A percentile compares a stretch with the other conserved stretches of the same genome.
Evolutionary conservation across 2,329 filamentous ascomycete species (phyloP).

Genomic region (Hypoxylon sp.): DNA sequence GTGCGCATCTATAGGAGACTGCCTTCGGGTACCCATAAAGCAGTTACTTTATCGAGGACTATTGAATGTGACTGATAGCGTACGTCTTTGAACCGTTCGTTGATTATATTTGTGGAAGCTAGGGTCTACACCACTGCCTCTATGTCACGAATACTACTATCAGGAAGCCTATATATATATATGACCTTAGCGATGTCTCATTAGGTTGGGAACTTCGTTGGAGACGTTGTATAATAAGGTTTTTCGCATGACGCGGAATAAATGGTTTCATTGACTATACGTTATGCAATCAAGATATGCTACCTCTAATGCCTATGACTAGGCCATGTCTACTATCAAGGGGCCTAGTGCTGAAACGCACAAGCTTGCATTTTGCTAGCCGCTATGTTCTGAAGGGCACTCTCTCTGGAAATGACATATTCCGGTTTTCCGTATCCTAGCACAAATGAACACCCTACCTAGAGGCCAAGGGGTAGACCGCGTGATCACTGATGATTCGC

Average conservation of each 20-base stretch:
- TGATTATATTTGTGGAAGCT: too few relatives aligned
- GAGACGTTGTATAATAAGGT: too few relatives aligned
- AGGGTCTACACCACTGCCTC: too few relatives aligned
- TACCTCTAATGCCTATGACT: slow-evolving; percentile 24
- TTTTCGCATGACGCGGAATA: not conserved
- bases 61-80: too few relatives aligned
- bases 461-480: slow-evolving; percentile 22
- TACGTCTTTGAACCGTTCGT: too few relatives aligned
- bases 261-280: slow-evolving; percentile 31
- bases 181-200: too few relatives aligned
- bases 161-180: too few relatives aligned
- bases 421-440: slow-evolving; percentile 43
- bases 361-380: slow-evolving; percentile 27
- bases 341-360: slow-evolving; percentile 15
- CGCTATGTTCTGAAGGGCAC: slow-evolving; percentile 29
- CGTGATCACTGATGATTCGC: slow-evolving; percentile 33
- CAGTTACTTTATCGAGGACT: too few relatives aligned
- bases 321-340: slow-evolving; percentile 8
- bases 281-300: slow-evolving; percentile 28
- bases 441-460: slow-evolving; percentile 36
- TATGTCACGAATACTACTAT: too few relatives aligned
- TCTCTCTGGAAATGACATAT: slow-evolving; percentile 20
- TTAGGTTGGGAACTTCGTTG: too few relatives aligned
- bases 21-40: too few relatives aligned
- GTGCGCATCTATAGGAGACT: too few relatives aligned